Conservation (phyloP, 225 moss, liverwort and hornwort species). For the Marchantia polymorpha region DNA sequence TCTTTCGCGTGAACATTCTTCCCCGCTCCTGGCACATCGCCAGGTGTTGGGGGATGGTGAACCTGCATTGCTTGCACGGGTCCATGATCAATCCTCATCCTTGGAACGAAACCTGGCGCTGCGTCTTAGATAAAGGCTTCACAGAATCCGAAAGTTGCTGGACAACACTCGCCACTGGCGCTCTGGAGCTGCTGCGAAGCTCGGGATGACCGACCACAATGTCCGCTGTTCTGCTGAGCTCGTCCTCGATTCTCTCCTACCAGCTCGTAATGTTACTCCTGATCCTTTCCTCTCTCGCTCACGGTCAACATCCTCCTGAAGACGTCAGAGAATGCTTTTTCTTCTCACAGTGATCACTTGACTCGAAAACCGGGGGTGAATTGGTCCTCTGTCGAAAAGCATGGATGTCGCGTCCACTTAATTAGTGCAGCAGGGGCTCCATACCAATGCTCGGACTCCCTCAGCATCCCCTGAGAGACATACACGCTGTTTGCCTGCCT, state of each 20-base stretch:
- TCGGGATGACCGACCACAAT: too few species aligned
- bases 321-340: neutral
- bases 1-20: conserved; percentile 18
- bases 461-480: conserved; percentile 10
- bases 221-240: neutral
- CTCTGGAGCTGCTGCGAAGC: neutral
- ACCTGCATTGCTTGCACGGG: conserved; percentile 33
- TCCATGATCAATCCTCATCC: conserved; percentile 48
- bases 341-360: conserved; percentile 6
- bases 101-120: neutral
- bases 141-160: neutral
- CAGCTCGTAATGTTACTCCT: neutral
- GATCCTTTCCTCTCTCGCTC: neutral
- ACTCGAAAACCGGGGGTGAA: conserved; percentile 10
- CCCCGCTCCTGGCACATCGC: conserved; percentile 17
- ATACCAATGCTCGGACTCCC: neutral
- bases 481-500: neutral
- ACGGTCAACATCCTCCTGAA: neutral
- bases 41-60: conserved; percentile 18
- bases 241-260: neutral
- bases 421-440: neutral
- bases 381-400: conserved; percentile 5
- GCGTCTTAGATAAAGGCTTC: neutral
- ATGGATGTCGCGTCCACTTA: conserved; percentile 4
- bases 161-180: neutral